Conservation (phyloP, 495 filamentous ascomycete genomes). For the Glarea lozoyensis region DNA sequence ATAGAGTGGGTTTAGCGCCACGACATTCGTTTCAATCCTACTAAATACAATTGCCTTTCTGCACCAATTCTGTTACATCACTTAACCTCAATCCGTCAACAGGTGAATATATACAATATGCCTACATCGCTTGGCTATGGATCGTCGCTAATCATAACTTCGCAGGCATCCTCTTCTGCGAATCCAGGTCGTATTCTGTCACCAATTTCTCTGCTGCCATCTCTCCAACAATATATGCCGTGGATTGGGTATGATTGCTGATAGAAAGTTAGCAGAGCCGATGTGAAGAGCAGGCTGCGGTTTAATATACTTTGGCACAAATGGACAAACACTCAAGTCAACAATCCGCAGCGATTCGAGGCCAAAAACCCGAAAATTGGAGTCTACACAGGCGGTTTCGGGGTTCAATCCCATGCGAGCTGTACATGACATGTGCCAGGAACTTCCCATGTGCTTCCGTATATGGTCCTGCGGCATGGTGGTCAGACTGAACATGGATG, state of each 20-base stretch:
- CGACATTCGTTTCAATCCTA: too few species aligned
- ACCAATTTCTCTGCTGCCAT: conserved; percentile 35
- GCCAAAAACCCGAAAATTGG: conserved; percentile 32
- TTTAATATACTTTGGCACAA: conserved; percentile 6
- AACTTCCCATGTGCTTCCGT: conserved; percentile 8
- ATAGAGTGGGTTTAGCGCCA: too few species aligned
- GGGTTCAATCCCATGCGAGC: conserved; percentile 36
- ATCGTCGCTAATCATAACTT: too few species aligned
- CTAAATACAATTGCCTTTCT: too few species aligned
- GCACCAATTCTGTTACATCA: too few species aligned
- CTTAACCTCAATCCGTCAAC: too few species aligned
- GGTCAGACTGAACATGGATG: too few species aligned
- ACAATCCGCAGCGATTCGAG: conserved; percentile 36
- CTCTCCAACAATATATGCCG: conserved; percentile 29
- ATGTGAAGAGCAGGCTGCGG: background rate
- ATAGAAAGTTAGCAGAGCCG: background rate
- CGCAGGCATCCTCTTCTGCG: too few species aligned
- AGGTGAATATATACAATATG: too few species aligned
- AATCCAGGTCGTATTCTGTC: conserved; percentile 29
- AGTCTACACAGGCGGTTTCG: conserved; percentile 33
- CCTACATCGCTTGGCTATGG: too few species aligned
- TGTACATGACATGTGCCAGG: conserved; percentile 22
- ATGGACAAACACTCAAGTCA: conserved; percentile 43
- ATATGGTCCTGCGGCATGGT: too few species aligned
- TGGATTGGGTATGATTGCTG: conserved; percentile 30